These are phyloP conservation scores for Selenicereus undatus DNA, from an alignment of 148 eudicot genomes.

Conservation along the genomic window DNA sequence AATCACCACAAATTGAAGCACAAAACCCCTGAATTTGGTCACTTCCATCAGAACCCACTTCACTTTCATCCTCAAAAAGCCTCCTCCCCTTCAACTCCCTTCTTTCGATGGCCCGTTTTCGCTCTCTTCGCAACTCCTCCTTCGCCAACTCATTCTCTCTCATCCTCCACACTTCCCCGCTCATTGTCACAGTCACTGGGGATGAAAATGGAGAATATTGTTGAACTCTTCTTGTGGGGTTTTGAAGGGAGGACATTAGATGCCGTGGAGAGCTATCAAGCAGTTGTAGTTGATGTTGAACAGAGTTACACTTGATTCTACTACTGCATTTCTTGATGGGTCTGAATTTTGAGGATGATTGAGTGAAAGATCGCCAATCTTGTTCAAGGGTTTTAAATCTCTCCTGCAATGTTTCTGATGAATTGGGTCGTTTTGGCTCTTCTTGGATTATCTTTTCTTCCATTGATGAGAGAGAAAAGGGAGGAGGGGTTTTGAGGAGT, in stretches of 20 bases:
- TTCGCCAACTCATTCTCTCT: slow-evolving; percentile 31
- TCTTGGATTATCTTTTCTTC: slow-evolving; percentile 19
- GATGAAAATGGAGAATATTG: slow-evolving; percentile 4
- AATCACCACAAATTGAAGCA: neutral
- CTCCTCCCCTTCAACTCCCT: slow-evolving; percentile 30
- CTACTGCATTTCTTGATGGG: neutral
- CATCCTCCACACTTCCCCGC: slow-evolving; percentile 28
- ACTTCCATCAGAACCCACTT: slow-evolving; percentile 8
- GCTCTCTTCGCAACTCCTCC: slow-evolving; percentile 14
- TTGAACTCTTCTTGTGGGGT: slow-evolving; percentile 3
- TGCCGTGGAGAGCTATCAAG: slow-evolving; percentile 10
- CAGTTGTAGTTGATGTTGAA: neutral
- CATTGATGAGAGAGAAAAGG: slow-evolving; percentile 9
- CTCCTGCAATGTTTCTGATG: slow-evolving; percentile 14
- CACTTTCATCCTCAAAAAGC: slow-evolving; percentile 24
- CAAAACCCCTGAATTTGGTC: slow-evolving; percentile 12
- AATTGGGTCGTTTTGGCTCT: slow-evolving; percentile 4
- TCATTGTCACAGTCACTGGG: slow-evolving; percentile 7
- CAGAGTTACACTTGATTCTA: neutral
- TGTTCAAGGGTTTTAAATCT: slow-evolving; percentile 22
- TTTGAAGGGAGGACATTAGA: slow-evolving; percentile 10
- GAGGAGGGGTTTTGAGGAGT: neutral
- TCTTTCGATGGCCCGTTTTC: slow-evolving; percentile 15
- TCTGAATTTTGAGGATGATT: slow-evolving; percentile 18
- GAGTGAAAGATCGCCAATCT: slow-evolving; percentile 18